Evolutionary conservation across 352 stramenopile genomes (phyloP), one percentile per base, ranked within the genome.

Genomic region (Globisporangium nagaii): DNA sequence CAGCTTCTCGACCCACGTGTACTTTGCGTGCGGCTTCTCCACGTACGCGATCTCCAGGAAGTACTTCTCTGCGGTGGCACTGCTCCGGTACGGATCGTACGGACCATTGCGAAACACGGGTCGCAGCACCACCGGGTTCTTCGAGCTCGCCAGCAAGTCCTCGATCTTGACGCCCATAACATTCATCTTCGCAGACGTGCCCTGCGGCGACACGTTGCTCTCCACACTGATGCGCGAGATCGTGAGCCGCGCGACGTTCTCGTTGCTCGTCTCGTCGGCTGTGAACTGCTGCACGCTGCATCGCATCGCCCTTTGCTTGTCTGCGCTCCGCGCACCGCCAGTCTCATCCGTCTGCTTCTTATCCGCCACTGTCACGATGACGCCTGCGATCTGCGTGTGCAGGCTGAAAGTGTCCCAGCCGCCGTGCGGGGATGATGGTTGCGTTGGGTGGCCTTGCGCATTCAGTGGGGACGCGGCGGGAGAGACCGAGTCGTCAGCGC

Each of bases 81-180:
- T 58, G 11, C 24, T 37, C 12, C 64, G 17, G 11, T 52, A 45
- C 28, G 65, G 42, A 19, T 62, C 57, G n/a, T 53, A 53, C 24
- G 45, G 19, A 28, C 66, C 48, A 20, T 56, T 60, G 15, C 58
- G 60, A 13, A 66, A 37, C 35, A 88, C 70, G 6, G 83, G 81
- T 15, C 79, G 65, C 32, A 93, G 46, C 17, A 91, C 81, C 1
- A 87, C 54, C 1, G 79, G 77, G 52, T 89, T 75, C 44, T 86
- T 89, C 9, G 79, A 85, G 9, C 65, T 53, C 19, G 68, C 60
- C 25, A 91, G 56, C 20, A 93, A 63, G 40, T 93, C 80, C 35
- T 91, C 80, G 2, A 93, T 56, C 40, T 84, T 74, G 3, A 93
- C 62, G n/a, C 77, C 76, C 67, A 82, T 82, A n/a, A 91, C 54